phyloP scores from a whole-genome alignment of 1,284 basidiomycete species.

The Neonothopanus nambi region DNA sequence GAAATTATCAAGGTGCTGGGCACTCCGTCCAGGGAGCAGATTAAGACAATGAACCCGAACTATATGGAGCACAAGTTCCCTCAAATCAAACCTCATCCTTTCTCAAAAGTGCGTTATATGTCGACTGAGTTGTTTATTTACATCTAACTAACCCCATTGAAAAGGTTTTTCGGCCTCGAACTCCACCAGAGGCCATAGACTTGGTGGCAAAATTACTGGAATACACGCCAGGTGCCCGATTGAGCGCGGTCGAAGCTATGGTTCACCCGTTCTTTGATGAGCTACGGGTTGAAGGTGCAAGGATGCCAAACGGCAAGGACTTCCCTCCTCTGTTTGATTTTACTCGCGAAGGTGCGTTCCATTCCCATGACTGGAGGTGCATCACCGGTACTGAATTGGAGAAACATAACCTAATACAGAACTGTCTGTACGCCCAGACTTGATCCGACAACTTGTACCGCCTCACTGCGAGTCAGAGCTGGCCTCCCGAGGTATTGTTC shows the following conservation, averaged over 20 bases:
- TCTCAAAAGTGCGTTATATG: conserved; percentile 71
- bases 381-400: conserved; percentile 9
- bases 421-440: conserved; percentile 92
- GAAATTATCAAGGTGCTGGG: conserved; percentile 99
- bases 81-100: conserved; percentile 97
- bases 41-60: conserved; percentile 99
- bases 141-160: conserved; percentile 18
- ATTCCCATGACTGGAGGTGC: background rate
- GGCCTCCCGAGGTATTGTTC: conserved; percentile 80
- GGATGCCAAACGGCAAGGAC: conserved; percentile 96
- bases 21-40: conserved; percentile 97
- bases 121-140: background rate
- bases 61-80: conserved; percentile 99
- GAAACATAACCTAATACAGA: conserved; percentile 54
- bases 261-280: conserved; percentile 98
- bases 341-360: conserved; percentile 83
- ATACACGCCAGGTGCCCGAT: conserved; percentile 92
- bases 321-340: conserved; percentile 96
- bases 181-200: conserved; percentile 94
- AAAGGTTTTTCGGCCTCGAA: conserved; percentile 97
- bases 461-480: conserved; percentile 88
- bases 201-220: conserved; percentile 94
- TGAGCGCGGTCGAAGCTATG: conserved; percentile 93
- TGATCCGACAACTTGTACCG: conserved; percentile 91
- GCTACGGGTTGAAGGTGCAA: conserved; percentile 83